These are phyloP conservation scores for Candida buenavistaensis DNA, from an alignment of 1,139 yeast genomes.

Conservation along the genomic window DNA sequence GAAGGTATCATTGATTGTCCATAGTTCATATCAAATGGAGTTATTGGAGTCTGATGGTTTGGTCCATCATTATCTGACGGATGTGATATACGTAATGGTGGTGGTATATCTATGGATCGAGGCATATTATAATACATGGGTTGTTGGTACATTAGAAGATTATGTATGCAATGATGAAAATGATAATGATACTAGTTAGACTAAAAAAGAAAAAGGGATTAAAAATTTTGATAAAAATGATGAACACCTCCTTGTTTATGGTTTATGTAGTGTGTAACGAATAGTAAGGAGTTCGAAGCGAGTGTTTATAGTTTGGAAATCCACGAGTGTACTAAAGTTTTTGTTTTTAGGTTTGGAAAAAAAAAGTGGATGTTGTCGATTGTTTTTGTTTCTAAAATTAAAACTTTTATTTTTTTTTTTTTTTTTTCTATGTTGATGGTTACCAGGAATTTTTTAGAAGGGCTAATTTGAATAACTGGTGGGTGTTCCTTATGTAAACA, in stretches of 20 bases:
- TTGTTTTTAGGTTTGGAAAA: not conserved
- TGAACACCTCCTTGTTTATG: not conserved
- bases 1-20: constrained; percentile 71
- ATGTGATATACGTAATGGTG: constrained; percentile 11
- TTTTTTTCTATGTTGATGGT: no score
- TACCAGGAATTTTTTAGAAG: no score
- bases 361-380: not conserved
- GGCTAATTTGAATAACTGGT: no score
- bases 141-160: constrained; percentile 10
- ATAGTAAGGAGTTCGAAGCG: no score
- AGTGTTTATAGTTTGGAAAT: not conserved
- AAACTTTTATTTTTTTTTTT: no score
- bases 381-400: constrained; percentile 1
- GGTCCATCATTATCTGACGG: not conserved
- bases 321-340: not conserved
- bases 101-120: constrained; percentile 11
- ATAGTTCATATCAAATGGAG: constrained; percentile 55
- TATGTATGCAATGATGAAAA: not conserved
- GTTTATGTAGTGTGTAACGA: not conserved
- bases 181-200: not conserved
- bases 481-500: no score
- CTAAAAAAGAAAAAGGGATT: not conserved
- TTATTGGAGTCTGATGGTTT: constrained; percentile 16
- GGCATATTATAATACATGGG: constrained; percentile 10
- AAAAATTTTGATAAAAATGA: constrained; percentile 1